Percentiles rank a stretch among this genome's conserved stretches.
Conservation (phyloP, 805 yeast genomes). For the Myxozyma geophila region DNA sequence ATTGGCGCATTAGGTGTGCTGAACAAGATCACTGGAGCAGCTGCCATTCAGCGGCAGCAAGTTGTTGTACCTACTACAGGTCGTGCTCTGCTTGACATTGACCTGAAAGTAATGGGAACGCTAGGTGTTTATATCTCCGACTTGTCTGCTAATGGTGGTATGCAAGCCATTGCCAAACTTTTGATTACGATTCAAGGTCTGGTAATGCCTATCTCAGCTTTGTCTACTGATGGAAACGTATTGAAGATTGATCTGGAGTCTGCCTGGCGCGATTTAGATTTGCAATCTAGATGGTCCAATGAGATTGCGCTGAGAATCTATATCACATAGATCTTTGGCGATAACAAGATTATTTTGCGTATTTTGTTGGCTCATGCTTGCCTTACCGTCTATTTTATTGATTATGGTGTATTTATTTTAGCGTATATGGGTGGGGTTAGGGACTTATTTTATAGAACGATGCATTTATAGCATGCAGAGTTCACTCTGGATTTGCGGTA, state of each 20-base stretch:
- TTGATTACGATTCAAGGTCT: constrained; percentile 33
- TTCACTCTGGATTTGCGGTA: no score
- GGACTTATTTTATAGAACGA: no score
- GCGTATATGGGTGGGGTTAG: no score
- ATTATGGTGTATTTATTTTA: not conserved
- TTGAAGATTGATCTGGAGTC: constrained; percentile 25
- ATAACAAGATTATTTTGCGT: no score
- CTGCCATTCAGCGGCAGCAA: constrained; percentile 30
- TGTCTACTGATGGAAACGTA: constrained; percentile 24
- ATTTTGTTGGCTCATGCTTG: not conserved
- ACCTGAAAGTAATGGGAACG: constrained; percentile 30
- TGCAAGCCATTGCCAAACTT: constrained; percentile 12
- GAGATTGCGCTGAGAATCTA: constrained; percentile 31
- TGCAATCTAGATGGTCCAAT: constrained; percentile 30
- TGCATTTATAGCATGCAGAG: no score
- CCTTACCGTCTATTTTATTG: not conserved
- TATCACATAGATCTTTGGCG: constrained; percentile 7
- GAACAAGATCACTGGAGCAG: constrained; percentile 31
- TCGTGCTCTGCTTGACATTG: constrained; percentile 29
- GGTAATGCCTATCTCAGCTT: constrained; percentile 28
- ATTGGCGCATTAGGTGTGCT: constrained; percentile 33
- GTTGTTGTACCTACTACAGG: constrained; percentile 30
- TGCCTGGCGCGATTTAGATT: constrained; percentile 30
- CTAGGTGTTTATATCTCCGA: constrained; percentile 31
- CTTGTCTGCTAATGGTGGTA: constrained; percentile 5